These are phyloP conservation scores for Zymoseptoria passerinii DNA, from an alignment of 2,329 filamentous ascomycete species.

Conservation along the genomic window DNA sequence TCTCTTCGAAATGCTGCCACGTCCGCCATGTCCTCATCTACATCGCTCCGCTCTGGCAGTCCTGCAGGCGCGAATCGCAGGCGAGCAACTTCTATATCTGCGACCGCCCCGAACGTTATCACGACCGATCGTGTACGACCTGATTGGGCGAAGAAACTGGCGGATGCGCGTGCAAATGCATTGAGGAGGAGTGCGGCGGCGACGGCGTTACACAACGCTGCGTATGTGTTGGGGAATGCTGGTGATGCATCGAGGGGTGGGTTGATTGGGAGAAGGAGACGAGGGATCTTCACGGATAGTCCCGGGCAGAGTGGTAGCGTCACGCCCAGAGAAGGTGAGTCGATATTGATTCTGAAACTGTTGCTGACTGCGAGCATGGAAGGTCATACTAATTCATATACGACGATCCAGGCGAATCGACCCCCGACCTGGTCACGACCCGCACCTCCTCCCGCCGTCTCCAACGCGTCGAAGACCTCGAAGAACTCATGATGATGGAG, in stretches of 20 bases:
- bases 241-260: constrained; percentile 18
- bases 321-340: constrained; percentile 35
- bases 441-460: constrained; percentile 46
- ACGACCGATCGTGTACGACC: constrained; percentile 88
- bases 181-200: constrained; percentile 83
- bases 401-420: background rate
- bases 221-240: constrained; percentile 70
- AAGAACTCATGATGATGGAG: constrained; percentile 98
- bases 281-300: constrained; percentile 47
- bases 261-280: constrained; percentile 37
- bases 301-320: constrained; percentile 37
- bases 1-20: constrained; percentile 43
- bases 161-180: constrained; percentile 74
- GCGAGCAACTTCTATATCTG: constrained; percentile 64
- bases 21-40: constrained; percentile 79
- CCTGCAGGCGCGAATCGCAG: constrained; percentile 39
- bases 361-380: background rate
- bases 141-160: constrained; percentile 87
- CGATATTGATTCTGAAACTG: constrained; percentile 1
- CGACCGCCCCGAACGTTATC: constrained; percentile 75
- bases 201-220: constrained; percentile 87
- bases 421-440: constrained; percentile 19
- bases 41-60: constrained; percentile 59
- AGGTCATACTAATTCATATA: constrained; percentile 19
- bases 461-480: constrained; percentile 70